Evolutionary conservation across 169 alveolate species (phyloP).

Genomic region (Plasmodium vivax): DNA sequence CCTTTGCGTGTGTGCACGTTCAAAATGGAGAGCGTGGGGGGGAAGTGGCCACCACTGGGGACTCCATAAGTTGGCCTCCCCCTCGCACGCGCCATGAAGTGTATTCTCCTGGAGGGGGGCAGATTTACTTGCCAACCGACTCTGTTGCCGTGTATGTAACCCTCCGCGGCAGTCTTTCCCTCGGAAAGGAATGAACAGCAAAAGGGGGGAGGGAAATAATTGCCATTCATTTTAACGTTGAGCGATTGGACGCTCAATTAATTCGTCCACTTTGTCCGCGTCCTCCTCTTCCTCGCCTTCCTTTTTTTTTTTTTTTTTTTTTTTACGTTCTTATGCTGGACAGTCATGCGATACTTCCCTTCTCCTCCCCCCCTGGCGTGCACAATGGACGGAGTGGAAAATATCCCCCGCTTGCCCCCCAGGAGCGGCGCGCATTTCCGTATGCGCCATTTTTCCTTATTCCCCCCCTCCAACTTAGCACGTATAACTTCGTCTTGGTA

Average conservation of each 20-base stretch:
- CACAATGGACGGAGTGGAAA: background rate
- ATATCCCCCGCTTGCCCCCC: background rate
- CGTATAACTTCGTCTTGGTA: background rate
- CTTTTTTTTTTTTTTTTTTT: background rate
- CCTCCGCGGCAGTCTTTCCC: background rate
- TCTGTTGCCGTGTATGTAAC: background rate
- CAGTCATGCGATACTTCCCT: background rate
- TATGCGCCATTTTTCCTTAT: background rate
- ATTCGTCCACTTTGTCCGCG: too few species aligned
- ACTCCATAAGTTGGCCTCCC: background rate
- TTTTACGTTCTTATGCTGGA: background rate
- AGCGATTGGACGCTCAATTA: background rate
- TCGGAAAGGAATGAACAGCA: background rate
- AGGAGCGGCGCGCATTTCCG: background rate
- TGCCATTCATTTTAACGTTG: background rate
- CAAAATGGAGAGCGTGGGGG: background rate
- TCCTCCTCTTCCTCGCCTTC: background rate
- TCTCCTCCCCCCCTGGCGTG: background rate
- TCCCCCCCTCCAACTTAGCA: background rate
- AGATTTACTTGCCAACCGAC: background rate
- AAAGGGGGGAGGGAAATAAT: background rate
- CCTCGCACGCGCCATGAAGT: background rate
- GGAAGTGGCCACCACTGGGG: background rate
- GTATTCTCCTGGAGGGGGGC: background rate
- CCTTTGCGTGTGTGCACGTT: background rate